These are phyloP conservation scores for Tieghemiomyces parasiticus DNA, from an alignment of 192 early-diverging fungal species.

Conservation along the genomic window DNA sequence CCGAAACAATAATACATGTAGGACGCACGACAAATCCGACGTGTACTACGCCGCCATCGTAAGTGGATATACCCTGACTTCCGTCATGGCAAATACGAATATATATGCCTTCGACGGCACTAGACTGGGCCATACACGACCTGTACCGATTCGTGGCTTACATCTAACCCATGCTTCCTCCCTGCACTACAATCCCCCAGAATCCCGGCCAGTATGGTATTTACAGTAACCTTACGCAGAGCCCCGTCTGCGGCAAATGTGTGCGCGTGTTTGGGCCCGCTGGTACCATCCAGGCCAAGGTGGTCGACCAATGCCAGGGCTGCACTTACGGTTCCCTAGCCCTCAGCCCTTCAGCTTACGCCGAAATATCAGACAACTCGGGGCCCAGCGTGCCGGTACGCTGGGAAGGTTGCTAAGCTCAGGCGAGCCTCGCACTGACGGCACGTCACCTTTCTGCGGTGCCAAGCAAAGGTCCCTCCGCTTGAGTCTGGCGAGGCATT, in stretches of 20 bases:
- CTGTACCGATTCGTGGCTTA: not conserved
- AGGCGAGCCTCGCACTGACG: too few species aligned
- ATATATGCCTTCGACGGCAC: not conserved
- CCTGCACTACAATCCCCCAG: not conserved
- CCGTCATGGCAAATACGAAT: not conserved
- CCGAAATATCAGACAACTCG: not conserved
- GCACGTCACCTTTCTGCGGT: too few species aligned
- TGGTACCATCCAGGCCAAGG: slow-evolving; percentile 5
- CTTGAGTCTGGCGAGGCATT: too few species aligned
- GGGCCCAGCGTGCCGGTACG: not conserved
- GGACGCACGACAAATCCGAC: not conserved
- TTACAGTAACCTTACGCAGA: not conserved
- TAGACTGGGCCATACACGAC: not conserved
- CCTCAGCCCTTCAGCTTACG: not conserved
- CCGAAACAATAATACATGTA: not conserved
- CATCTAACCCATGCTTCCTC: not conserved
- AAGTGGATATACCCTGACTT: not conserved
- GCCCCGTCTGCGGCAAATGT: slow-evolving; percentile 10
- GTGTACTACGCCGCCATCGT: slow-evolving; percentile 8
- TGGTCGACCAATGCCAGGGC: slow-evolving; percentile 2
- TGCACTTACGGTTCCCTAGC: slow-evolving; percentile 1
- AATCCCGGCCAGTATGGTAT: not conserved
- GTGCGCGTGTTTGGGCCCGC: slow-evolving; percentile 5
- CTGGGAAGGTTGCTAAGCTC: slow-evolving; percentile 18
- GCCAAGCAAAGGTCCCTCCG: too few species aligned